Percentiles rank a stretch among this genome's conserved stretches.
phyloP scores from a whole-genome alignment of 768 basidiomycete species.

The Tricholoma furcatifolium region DNA sequence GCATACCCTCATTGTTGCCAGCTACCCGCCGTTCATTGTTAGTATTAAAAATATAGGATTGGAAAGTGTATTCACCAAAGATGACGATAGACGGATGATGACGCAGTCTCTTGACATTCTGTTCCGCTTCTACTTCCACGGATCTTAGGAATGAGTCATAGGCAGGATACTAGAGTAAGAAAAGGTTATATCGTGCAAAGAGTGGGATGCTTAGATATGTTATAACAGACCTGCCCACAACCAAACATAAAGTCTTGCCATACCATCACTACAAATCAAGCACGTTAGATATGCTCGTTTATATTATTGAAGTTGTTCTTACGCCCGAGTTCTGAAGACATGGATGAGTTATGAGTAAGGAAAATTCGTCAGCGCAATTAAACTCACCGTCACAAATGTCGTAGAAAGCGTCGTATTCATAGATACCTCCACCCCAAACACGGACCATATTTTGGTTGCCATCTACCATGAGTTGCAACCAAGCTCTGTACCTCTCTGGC shows the following conservation, averaged over 20 bases:
- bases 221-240: slow-evolving; percentile 72
- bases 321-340: slow-evolving; percentile 61
- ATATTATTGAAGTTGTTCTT: slow-evolving; percentile 13
- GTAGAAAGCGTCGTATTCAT: slow-evolving; percentile 82
- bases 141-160: slow-evolving; percentile 76
- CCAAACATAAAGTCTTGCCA: slow-evolving; percentile 99
- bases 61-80: slow-evolving; percentile 65
- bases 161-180: slow-evolving; percentile 70
- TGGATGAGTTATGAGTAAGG: not conserved
- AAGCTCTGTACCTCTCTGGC: slow-evolving; percentile 63
- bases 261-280: slow-evolving; percentile 60
- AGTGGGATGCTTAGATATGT: not conserved
- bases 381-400: slow-evolving; percentile 72
- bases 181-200: not conserved
- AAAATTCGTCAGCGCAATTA: not conserved
- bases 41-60: too few species aligned
- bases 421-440: slow-evolving; percentile 94
- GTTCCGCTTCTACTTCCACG: slow-evolving; percentile 76
- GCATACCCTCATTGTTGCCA: slow-evolving; percentile 75
- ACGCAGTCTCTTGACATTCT: slow-evolving; percentile 80
- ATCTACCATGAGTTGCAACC: slow-evolving; percentile 82
- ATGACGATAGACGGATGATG: slow-evolving; percentile 90
- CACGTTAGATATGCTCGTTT: not conserved
- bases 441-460: slow-evolving; percentile 94
- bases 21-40: slow-evolving; percentile 44